Conservation (phyloP, 176 grass and related monocot species). For the Rhynchospora pubera region DNA sequence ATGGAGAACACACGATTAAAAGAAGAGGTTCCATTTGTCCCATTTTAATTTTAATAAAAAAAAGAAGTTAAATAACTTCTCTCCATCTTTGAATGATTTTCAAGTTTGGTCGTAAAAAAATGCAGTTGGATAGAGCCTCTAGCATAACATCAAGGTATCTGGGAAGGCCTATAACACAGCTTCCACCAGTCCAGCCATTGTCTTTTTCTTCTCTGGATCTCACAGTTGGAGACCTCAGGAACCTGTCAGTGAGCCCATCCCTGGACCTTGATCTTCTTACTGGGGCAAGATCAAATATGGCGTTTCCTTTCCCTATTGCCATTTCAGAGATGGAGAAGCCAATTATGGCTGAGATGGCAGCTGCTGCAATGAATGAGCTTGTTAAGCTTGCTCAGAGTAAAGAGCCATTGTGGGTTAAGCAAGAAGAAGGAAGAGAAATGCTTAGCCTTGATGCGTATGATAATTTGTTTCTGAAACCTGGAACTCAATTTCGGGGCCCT, state of each 20-base stretch:
- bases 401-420: constrained; percentile 57
- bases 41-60: constrained; percentile 5
- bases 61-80: background rate
- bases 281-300: constrained; percentile 18
- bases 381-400: constrained; percentile 61
- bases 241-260: constrained; percentile 21
- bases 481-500: constrained; percentile 29
- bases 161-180: constrained; percentile 72
- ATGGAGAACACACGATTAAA: constrained; percentile 85
- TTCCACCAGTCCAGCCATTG: constrained; percentile 37
- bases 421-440: constrained; percentile 34
- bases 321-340: constrained; percentile 70
- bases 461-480: constrained; percentile 55
- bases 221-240: constrained; percentile 34
- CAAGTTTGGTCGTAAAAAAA: background rate
- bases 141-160: constrained; percentile 73
- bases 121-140: constrained; percentile 77
- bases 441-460: constrained; percentile 51
- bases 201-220: constrained; percentile 56
- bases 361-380: constrained; percentile 70
- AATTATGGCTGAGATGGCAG: constrained; percentile 47
- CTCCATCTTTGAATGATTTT: background rate
- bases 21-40: constrained; percentile 45
- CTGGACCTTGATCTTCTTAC: constrained; percentile 73
- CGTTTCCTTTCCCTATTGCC: constrained; percentile 36